phyloP scores from a whole-genome alignment of 139 green algal species.

The Medakamo hakoo region DNA sequence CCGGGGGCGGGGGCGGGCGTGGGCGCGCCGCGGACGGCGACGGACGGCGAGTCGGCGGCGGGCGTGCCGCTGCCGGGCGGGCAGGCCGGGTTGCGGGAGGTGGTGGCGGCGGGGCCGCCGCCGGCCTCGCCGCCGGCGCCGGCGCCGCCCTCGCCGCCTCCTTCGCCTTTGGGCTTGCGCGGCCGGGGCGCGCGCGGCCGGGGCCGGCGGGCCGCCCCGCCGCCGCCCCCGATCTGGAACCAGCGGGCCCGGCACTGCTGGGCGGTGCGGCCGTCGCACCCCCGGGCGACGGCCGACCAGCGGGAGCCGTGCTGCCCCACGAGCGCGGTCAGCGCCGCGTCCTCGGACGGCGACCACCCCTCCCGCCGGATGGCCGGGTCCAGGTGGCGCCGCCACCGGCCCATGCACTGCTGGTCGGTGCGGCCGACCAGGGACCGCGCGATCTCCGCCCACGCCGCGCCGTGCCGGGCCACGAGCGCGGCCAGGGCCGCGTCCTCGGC shows the following conservation, averaged over 20 bases:
- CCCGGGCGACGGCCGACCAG: constrained; percentile 47
- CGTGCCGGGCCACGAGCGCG: constrained; percentile 33
- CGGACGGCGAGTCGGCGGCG: too few relatives aligned
- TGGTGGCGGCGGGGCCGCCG: neutral
- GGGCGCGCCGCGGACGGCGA: too few relatives aligned
- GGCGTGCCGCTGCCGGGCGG: too few relatives aligned
- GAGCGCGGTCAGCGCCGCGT: constrained; percentile 33
- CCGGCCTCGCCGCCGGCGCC: too few relatives aligned
- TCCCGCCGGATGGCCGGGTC: constrained; percentile 52
- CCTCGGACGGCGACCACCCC: constrained; percentile 42
- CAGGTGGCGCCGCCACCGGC: constrained; percentile 61
- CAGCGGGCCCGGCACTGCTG: constrained; percentile 70
- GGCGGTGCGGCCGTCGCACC: constrained; percentile 41
- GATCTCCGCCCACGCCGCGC: constrained; percentile 57
- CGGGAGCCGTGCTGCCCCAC: constrained; percentile 24
- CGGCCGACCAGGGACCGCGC: constrained; percentile 36
- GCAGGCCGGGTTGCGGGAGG: too few relatives aligned
- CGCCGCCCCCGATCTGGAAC: constrained; percentile 25
- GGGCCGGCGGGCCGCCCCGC: neutral
- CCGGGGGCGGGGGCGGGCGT: too few relatives aligned
- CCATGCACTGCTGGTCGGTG: constrained; percentile 87
- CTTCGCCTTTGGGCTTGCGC: neutral
- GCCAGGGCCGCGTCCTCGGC: constrained; percentile 46
- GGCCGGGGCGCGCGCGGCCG: too few relatives aligned
- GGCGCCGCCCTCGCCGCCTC: neutral